A percentile compares a stretch with the other conserved stretches of the same genome.
Conservation (phyloP, 805 yeast genomes). For the Kurtzmaniella fragi region DNA sequence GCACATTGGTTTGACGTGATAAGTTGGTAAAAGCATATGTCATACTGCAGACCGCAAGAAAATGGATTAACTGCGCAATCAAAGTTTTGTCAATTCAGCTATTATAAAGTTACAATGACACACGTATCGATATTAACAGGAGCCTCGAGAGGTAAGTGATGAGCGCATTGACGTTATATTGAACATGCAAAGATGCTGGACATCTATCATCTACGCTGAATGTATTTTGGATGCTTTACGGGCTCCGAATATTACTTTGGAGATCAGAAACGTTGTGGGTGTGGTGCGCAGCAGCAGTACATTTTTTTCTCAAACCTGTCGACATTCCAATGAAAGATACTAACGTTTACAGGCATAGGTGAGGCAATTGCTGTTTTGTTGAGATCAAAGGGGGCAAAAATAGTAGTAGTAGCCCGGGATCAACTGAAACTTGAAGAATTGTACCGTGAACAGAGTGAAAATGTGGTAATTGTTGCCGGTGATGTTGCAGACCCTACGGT, state of each 20-base stretch:
- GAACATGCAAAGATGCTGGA: too few species aligned
- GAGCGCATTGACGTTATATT: neutral
- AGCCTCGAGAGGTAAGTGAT: slow-evolving; percentile 50
- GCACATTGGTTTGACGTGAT: too few species aligned
- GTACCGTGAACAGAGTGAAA: slow-evolving; percentile 40
- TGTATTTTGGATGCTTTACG: neutral
- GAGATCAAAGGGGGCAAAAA: slow-evolving; percentile 26
- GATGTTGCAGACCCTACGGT: slow-evolving; percentile 50
- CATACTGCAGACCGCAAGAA: too few species aligned
- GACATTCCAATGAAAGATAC: slow-evolving; percentile 1
- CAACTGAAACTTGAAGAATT: slow-evolving; percentile 41
- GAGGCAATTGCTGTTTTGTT: slow-evolving; percentile 60
- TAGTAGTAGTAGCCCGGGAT: slow-evolving; percentile 74
- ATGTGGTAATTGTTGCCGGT: slow-evolving; percentile 50
- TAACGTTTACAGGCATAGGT: slow-evolving; percentile 62
- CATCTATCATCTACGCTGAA: neutral
- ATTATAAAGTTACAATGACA: slow-evolving; percentile 1
- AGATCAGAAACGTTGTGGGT: too few species aligned
- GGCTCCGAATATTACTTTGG: neutral
- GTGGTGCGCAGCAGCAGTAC: too few species aligned
- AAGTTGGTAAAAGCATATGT: too few species aligned
- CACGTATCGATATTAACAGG: slow-evolving; percentile 51
- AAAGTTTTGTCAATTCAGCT: too few species aligned
- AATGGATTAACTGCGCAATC: too few species aligned
- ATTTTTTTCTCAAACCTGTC: too few species aligned